Conservation (phyloP, 108 stramenopile genomes). For the Cyclostephanos tholiformis region DNA sequence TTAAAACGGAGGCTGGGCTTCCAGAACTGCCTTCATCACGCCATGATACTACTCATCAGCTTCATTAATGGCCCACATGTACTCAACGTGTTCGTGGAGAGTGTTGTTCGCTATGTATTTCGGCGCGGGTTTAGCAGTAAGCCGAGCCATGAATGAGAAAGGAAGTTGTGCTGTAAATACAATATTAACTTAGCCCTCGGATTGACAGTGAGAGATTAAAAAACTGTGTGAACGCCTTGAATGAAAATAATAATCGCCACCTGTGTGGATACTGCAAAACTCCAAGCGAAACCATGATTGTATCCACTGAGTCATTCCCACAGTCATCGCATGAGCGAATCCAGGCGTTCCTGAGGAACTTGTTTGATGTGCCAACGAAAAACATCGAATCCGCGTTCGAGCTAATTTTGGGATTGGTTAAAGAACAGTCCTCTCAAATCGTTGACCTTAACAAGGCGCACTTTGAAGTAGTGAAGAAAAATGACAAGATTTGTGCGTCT, state of each 20-base stretch:
- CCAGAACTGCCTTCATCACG: slow-evolving; percentile 12
- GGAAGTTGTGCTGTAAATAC: no score
- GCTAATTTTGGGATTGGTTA: slow-evolving; percentile 26
- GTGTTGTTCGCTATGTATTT: slow-evolving; percentile 1
- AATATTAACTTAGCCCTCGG: no score
- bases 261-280: no score
- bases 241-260: no score
- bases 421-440: slow-evolving; percentile 28
- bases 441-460: slow-evolving; percentile 17
- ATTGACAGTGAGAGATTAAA: no score
- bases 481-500: slow-evolving; percentile 10
- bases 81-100: slow-evolving; percentile 30
- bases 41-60: slow-evolving; percentile 24
- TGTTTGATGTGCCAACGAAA: slow-evolving; percentile 27
- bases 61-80: slow-evolving; percentile 18
- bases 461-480: slow-evolving; percentile 9
- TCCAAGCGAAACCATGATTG: no score
- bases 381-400: slow-evolving; percentile 34
- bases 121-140: no score
- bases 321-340: background rate
- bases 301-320: background rate
- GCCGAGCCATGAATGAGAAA: no score
- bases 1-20: slow-evolving; percentile 31
- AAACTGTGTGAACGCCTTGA: no score
- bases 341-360: slow-evolving; percentile 14